Evolutionary conservation across 2,329 filamentous ascomycete species (phyloP).

Genomic region (Ambrosiella beaveri): DNA sequence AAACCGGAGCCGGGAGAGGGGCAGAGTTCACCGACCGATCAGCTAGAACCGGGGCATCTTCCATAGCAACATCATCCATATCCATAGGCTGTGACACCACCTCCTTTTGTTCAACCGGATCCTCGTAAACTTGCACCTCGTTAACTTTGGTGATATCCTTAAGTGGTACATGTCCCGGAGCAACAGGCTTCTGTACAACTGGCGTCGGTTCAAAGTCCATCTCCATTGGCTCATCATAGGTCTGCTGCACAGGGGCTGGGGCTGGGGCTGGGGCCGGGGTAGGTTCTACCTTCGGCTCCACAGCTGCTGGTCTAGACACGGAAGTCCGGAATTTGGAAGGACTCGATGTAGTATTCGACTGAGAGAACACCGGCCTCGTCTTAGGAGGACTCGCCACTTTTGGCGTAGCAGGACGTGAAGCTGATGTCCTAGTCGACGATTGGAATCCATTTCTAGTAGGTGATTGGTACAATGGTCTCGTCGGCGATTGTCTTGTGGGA

Average conservation of each 20-base stretch:
- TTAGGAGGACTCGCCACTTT: conserved; percentile 9
- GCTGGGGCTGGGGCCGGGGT: background rate
- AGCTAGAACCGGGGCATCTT: background rate
- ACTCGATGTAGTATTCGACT: background rate
- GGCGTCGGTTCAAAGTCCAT: background rate
- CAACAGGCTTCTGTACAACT: background rate
- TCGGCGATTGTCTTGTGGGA: conserved; percentile 6
- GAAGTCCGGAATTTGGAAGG: conserved; percentile 5
- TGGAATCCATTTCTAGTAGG: conserved; percentile 3
- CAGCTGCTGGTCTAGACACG: background rate
- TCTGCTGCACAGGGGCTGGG: background rate
- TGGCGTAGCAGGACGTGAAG: conserved; percentile 7
- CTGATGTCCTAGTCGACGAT: conserved; percentile 4
- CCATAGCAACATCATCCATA: conserved; percentile 1
- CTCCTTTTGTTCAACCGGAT: conserved; percentile 29
- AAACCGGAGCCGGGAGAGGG: conserved; percentile 18
- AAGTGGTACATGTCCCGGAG: background rate
- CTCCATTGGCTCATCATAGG: background rate
- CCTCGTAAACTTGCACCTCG: conserved; percentile 41
- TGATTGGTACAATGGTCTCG: background rate
- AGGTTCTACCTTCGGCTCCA: conserved; percentile 4
- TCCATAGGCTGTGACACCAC: background rate
- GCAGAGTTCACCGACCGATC: conserved; percentile 30
- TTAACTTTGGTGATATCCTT: conserved; percentile 3
- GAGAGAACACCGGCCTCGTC: conserved; percentile 1